Base-by-base conservation (phyloP, 106 monocot genomes). In the Dactylorhiza incarnata region DNA sequence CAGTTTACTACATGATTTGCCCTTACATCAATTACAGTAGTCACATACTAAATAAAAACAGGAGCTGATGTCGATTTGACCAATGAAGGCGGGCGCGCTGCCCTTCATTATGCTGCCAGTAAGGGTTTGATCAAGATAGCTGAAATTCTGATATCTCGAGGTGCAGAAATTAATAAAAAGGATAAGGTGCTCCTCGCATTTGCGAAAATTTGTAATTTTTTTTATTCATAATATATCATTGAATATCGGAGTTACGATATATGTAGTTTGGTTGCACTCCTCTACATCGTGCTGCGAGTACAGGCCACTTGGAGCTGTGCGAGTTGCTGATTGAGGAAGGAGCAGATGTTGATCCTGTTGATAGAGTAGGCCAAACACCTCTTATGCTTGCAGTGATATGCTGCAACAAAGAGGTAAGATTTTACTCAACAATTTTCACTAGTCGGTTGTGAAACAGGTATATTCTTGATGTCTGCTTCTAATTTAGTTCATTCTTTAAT, bases 81-180 rank as follows among this genome's bases (percentile, higher is more conserved):
- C 74, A 97, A 91, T 75, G 74, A 87, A 78, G 97, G 89, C 22
- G 97, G 97, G 7, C 89, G 91, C 12, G 91, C 87, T 81, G 89
- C 97, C 51, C 89, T 97, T 81, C 97, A 97, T 83, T 97, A 97
- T 83, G 97, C 94, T 79, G 89, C 97, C 25, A 97, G 97, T 74
- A 97, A 97, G 77, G 97, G 97, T n/a, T 76, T 87, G 87, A 17
- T 83, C 43, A 86, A 89, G 82, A 86, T 94, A 54, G 94, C 97
- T 65, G 94, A 94, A 76, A 84, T 76, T 47, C 78, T 97, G 37
- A 84, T 97, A 71, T 74, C 87, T 24, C 86, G 86, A 74, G 91
- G 91, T 78, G 87, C 93, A 80, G 88, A 91, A 23, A 47, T 97
- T 73, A 97, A 97, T 86, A 70, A 71, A 70, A 97, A 97, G 78